A percentile compares a stretch with the other conserved stretches of the same genome.
These are phyloP conservation scores for Arctium lappa DNA, from an alignment of 129 eudicot species.

Conservation along the genomic window DNA sequence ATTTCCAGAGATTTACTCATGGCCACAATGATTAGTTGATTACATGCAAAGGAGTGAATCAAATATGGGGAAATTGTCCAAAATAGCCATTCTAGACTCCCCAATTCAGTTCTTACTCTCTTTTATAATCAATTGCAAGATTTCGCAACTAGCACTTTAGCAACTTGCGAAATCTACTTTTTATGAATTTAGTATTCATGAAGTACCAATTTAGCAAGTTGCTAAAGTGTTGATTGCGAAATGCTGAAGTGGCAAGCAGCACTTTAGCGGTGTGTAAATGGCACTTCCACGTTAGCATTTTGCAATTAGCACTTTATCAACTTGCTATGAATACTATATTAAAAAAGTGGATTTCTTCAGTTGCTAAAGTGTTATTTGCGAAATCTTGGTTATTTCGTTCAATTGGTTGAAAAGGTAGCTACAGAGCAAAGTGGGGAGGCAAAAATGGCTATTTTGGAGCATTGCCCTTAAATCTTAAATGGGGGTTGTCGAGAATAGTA, in stretches of 20 bases:
- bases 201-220: neutral
- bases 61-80: neutral
- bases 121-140: neutral
- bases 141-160: neutral
- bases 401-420: no score
- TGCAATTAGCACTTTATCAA: neutral
- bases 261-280: neutral
- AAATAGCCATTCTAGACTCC: neutral
- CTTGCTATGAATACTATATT: neutral
- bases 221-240: neutral
- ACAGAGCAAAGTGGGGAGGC: no score
- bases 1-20: neutral
- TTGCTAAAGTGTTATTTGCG: neutral
- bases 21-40: neutral
- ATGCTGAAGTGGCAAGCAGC: neutral
- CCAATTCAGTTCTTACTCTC: no score
- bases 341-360: neutral
- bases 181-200: neutral
- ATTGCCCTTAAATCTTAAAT: no score
- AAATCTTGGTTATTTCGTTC: neutral
- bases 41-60: neutral
- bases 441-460: no score
- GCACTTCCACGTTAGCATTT: neutral
- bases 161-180: neutral
- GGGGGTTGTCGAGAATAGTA: no score